Conservation (phyloP, 768 basidiomycete species). For the Tulasnella sp. region DNA sequence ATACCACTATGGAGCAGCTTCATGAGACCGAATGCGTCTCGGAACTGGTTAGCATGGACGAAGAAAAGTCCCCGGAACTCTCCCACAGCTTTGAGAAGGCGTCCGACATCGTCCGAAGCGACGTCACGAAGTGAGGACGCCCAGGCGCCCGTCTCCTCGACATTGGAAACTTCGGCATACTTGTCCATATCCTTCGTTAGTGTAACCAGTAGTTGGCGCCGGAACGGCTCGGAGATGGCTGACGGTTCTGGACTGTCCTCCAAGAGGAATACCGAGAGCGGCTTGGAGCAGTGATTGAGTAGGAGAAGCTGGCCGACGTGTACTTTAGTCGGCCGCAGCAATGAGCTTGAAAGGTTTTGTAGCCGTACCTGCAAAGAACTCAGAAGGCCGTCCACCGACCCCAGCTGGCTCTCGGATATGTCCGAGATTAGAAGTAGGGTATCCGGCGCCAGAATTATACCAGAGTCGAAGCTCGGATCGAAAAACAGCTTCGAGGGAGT, state of each 20-base stretch:
- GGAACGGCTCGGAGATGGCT: neutral
- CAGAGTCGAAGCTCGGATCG: neutral
- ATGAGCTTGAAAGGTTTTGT: neutral
- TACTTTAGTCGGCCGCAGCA: neutral
- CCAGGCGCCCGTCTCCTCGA: too few species aligned
- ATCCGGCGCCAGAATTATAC: neutral
- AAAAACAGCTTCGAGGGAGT: neutral
- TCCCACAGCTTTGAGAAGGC: too few species aligned
- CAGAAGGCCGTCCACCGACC: neutral
- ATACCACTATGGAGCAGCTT: too few species aligned
- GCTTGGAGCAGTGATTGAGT: constrained; percentile 1
- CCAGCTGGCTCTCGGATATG: neutral
- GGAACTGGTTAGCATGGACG: too few species aligned
- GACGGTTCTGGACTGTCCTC: neutral
- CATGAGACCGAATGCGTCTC: too few species aligned
- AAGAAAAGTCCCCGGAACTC: too few species aligned
- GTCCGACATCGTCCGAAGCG: too few species aligned
- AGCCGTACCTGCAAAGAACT: neutral
- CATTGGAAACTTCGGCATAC: too few species aligned
- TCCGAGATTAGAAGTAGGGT: neutral
- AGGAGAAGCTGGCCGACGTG: neutral
- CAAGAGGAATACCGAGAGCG: neutral
- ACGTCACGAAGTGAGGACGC: too few species aligned
- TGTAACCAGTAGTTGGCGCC: neutral
- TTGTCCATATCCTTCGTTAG: too few species aligned